Evolutionary conservation across 2,329 filamentous ascomycete species (phyloP).

Genomic region (Scedosporium aurantiacum): DNA sequence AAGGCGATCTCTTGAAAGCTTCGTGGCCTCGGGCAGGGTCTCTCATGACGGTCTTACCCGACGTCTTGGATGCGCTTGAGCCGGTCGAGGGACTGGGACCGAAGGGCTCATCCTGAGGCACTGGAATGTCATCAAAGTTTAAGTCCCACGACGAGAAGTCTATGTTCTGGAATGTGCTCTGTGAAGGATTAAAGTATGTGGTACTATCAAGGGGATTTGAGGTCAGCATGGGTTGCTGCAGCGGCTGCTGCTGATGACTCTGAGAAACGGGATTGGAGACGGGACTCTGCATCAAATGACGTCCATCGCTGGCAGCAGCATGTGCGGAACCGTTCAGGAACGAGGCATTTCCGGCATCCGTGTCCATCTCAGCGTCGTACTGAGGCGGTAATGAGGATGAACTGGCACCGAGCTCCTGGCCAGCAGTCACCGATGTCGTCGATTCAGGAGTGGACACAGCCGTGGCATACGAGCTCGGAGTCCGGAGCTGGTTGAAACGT

Average conservation of each 20-base stretch:
- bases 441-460: not conserved
- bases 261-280: not conserved
- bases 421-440: not conserved
- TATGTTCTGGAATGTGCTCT: conserved; percentile 19
- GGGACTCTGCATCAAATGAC: not conserved
- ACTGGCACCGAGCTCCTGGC: not conserved
- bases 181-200: conserved; percentile 16
- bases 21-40: conserved; percentile 19
- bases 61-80: conserved; percentile 13
- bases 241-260: not conserved
- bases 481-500: not conserved
- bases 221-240: not conserved
- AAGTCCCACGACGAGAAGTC: conserved; percentile 22
- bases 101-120: conserved; percentile 16
- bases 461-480: not conserved
- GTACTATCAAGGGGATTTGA: conserved; percentile 7
- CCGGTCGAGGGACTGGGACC: conserved; percentile 17
- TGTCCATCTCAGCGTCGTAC: not conserved
- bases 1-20: conserved; percentile 22
- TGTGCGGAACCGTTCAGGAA: not conserved
- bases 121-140: conserved; percentile 18
- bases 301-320: not conserved
- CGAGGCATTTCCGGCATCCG: not conserved
- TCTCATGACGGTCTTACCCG: conserved; percentile 7
- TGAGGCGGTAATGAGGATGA: not conserved